Evolutionary conservation across 2,329 filamentous ascomycete genomes (phyloP).

Genomic region (Fonsecaea multimorphosa): DNA sequence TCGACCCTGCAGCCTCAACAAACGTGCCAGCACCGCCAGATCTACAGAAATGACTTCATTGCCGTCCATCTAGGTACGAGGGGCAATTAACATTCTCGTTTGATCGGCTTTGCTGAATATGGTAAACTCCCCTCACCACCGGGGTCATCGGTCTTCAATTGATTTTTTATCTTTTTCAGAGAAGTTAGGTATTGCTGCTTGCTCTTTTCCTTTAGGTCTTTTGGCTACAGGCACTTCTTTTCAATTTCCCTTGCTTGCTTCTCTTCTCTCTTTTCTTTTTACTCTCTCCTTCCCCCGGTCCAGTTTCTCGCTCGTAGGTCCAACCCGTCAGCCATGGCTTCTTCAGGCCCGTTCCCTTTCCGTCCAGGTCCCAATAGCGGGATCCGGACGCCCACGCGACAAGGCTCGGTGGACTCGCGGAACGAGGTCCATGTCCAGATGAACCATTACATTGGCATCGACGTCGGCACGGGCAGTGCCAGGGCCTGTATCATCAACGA

Average conservation of each 20-base stretch:
- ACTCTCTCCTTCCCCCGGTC: too few species aligned
- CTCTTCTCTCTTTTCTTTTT: not conserved
- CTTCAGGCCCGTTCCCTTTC: constrained; percentile 24
- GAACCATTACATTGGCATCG: constrained; percentile 80
- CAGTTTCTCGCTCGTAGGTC: not conserved
- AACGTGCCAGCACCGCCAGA: not conserved
- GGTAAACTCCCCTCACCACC: constrained; percentile 7
- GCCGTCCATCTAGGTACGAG: not conserved
- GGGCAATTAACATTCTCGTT: not conserved
- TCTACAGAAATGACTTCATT: constrained; percentile 25
- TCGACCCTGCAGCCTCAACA: constrained; percentile 24
- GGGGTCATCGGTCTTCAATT: not conserved
- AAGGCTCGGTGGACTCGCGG: constrained; percentile 54
- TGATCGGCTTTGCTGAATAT: constrained; percentile 11
- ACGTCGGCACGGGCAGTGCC: constrained; percentile 94
- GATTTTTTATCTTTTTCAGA: not conserved
- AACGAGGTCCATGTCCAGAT: constrained; percentile 64
- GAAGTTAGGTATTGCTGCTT: too few species aligned
- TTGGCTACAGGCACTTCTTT: not conserved
- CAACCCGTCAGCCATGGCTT: not conserved
- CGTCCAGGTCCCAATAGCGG: constrained; percentile 30
- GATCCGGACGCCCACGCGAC: constrained; percentile 35
- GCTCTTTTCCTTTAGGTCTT: not conserved
- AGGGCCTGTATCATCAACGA: constrained; percentile 94
- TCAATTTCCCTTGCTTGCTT: not conserved